Percentiles rank a stretch among this genome's conserved stretches.
phyloP scores from a whole-genome alignment of 2,329 filamentous ascomycete genomes.

The Trichoderma gracile region DNA sequence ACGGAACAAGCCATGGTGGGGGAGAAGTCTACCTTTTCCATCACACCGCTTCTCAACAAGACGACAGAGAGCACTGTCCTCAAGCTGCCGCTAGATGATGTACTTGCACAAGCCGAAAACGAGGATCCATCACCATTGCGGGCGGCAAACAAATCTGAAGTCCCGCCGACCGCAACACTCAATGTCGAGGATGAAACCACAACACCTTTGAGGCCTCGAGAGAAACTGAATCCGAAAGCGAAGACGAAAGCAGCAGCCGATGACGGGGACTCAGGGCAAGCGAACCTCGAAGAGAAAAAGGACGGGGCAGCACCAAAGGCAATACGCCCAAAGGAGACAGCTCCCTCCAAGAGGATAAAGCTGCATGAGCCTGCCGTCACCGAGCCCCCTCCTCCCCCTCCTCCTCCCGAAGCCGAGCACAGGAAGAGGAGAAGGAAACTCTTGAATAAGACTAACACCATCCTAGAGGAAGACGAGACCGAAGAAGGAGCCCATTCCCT shows the following conservation, averaged over 20 bases:
- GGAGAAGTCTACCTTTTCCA: slow-evolving; percentile 90
- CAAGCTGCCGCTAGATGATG: slow-evolving; percentile 13
- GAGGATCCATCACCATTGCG: slow-evolving; percentile 27
- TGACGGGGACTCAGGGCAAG: background rate
- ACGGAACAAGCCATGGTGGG: slow-evolving; percentile 59
- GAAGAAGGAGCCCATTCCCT: background rate
- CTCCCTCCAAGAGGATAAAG: slow-evolving; percentile 22
- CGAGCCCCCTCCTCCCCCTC: background rate
- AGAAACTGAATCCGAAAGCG: background rate
- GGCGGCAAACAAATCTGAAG: slow-evolving; percentile 25
- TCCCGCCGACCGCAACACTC: slow-evolving; percentile 32
- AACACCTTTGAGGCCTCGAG: background rate
- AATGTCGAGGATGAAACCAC: background rate
- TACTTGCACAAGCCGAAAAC: background rate
- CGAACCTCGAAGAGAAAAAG: background rate
- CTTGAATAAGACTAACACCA: slow-evolving; percentile 4
- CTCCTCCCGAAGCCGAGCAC: background rate
- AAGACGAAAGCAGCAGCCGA: background rate
- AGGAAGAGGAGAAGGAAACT: slow-evolving; percentile 23
- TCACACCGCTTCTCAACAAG: slow-evolving; percentile 88
- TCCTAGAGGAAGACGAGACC: slow-evolving; percentile 15
- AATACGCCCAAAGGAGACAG: slow-evolving; percentile 24
- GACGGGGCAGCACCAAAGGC: background rate
- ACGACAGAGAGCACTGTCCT: slow-evolving; percentile 42
- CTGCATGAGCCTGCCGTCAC: background rate